Conservation (phyloP, 305 asterid species). For the Fraxinus angustifolia region DNA sequence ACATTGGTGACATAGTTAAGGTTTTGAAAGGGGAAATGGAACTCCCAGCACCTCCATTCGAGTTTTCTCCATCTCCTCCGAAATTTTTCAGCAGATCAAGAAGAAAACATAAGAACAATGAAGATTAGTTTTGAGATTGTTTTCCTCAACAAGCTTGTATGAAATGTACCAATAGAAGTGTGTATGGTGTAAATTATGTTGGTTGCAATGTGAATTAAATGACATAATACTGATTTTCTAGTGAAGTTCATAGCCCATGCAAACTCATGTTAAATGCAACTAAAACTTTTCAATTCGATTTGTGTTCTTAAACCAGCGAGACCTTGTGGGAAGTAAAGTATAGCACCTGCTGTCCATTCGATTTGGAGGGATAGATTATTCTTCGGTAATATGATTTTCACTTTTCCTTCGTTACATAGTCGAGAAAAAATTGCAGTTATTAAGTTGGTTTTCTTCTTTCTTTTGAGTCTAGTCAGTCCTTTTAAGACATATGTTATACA, state of each 20-base stretch:
- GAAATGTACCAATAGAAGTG: not conserved
- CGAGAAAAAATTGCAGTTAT: not conserved
- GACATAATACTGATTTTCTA: not conserved
- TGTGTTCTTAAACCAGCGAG: not conserved
- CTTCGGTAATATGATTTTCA: not conserved
- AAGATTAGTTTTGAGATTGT: constrained; percentile 23
- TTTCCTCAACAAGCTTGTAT: not conserved
- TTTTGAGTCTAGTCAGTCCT: not conserved
- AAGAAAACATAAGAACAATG: constrained; percentile 35
- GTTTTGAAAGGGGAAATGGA: constrained; percentile 50
- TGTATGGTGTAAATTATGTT: not conserved
- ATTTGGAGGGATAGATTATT: not conserved
- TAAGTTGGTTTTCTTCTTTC: not conserved
- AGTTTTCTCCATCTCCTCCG: constrained; percentile 49
- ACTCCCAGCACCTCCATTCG: constrained; percentile 37
- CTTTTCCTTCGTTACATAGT: not conserved
- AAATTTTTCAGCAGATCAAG: constrained; percentile 40
- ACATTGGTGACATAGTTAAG: constrained; percentile 40
- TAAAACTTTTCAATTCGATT: not conserved
- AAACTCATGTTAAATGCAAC: not conserved
- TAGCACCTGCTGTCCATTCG: not conserved
- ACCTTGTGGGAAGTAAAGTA: not conserved
- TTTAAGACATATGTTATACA: not conserved
- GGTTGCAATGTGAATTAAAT: not conserved
- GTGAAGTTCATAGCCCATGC: not conserved